phyloP scores from a whole-genome alignment of 768 basidiomycete species.

The Pisolithus microcarpus region DNA sequence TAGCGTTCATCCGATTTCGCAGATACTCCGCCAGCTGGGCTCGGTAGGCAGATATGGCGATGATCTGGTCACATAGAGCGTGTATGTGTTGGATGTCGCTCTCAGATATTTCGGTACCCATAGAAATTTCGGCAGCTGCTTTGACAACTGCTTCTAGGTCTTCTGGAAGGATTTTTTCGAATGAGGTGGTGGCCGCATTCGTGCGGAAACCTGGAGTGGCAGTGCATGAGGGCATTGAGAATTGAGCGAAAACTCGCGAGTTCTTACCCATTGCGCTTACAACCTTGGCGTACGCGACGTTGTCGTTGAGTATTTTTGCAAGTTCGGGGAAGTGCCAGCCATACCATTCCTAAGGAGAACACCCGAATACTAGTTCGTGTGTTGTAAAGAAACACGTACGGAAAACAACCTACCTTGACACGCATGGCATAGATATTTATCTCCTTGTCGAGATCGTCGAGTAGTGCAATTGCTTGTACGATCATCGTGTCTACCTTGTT shows the following conservation, averaged over 20 bases:
- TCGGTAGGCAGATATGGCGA: constrained; percentile 92
- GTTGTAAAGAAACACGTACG: not conserved
- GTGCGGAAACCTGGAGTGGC: constrained; percentile 76
- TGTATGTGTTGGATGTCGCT: constrained; percentile 95
- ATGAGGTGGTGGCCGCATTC: constrained; percentile 79
- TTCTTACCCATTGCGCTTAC: constrained; percentile 80
- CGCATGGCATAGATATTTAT: constrained; percentile 99
- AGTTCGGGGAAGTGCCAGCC: constrained; percentile 99
- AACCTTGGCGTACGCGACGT: constrained; percentile 93
- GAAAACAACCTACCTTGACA: constrained; percentile 67
- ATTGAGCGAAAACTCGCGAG: not conserved
- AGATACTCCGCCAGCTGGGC: constrained; percentile 94
- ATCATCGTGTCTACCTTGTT: constrained; percentile 99
- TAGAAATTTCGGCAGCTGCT: constrained; percentile 94
- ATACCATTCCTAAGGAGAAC: constrained; percentile 84
- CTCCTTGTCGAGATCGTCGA: constrained; percentile 99
- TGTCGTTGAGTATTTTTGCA: constrained; percentile 97
- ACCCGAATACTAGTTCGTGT: constrained; percentile 1
- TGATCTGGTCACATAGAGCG: constrained; percentile 96
- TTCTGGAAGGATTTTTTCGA: constrained; percentile 89
- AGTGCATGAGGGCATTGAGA: not conserved
- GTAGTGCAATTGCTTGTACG: constrained; percentile 93
- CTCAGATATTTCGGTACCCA: constrained; percentile 99
- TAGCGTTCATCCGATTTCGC: constrained; percentile 95
- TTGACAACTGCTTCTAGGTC: constrained; percentile 94